phyloP scores from a whole-genome alignment of 177 flowering plant genomes.

The Telopea speciosissima region DNA sequence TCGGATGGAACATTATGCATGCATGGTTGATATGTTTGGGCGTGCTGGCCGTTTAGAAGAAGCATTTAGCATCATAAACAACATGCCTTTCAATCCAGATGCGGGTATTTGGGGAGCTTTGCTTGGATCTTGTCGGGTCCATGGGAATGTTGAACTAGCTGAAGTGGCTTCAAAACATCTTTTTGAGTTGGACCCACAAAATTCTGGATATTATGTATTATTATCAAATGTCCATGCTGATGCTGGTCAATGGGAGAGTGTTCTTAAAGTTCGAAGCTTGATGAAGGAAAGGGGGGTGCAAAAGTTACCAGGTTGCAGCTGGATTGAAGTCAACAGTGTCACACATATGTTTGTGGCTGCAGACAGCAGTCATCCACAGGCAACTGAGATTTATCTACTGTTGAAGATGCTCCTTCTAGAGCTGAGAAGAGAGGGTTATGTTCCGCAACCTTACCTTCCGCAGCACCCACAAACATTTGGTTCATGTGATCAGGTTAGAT shows the following conservation, averaged over 20 bases:
- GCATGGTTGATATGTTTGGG: constrained; percentile 73
- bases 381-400: constrained; percentile 39
- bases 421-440: constrained; percentile 56
- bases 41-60: constrained; percentile 60
- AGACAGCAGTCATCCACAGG: constrained; percentile 52
- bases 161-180: constrained; percentile 56
- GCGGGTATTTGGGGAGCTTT: constrained; percentile 84
- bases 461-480: background rate
- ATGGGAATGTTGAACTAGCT: constrained; percentile 66
- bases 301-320: constrained; percentile 77
- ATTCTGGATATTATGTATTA: constrained; percentile 71
- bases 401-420: constrained; percentile 50
- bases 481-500: background rate
- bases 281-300: constrained; percentile 74
- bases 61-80: constrained; percentile 45
- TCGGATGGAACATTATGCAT: constrained; percentile 77
- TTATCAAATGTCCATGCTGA: constrained; percentile 63
- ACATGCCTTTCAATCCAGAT: constrained; percentile 71
- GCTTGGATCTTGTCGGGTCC: constrained; percentile 69
- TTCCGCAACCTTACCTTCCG: constrained; percentile 34
- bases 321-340: constrained; percentile 57
- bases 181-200: constrained; percentile 60
- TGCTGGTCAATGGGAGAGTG: constrained; percentile 63
- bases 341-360: constrained; percentile 65
- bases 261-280: constrained; percentile 38